phyloP scores from a whole-genome alignment of 306 rosid genomes.

The Ammopiptanthus mongolicus region DNA sequence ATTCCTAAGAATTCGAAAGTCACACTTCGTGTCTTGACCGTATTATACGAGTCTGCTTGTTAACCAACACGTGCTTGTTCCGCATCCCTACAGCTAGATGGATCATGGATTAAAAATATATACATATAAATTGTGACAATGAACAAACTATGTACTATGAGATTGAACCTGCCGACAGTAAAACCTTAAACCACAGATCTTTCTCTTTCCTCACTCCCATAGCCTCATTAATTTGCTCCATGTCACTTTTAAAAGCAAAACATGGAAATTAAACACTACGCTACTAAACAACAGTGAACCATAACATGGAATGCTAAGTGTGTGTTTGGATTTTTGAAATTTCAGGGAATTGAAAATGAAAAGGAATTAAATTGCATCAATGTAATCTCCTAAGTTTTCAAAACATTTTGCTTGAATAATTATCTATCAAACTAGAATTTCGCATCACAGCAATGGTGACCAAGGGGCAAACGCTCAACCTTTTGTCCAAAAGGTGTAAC shows the following conservation, averaged over 20 bases:
- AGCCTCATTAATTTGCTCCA: not conserved
- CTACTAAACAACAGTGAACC: not conserved
- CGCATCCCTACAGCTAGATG: not conserved
- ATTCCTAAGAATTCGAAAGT: not conserved
- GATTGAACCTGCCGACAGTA: not conserved
- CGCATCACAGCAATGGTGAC: not conserved
- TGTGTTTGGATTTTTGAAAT: too few relatives aligned
- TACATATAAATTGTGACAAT: not conserved
- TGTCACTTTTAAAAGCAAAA: conserved; percentile 1
- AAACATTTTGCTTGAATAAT: too few relatives aligned
- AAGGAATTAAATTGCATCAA: not conserved
- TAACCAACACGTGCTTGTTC: not conserved
- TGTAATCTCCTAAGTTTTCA: not conserved
- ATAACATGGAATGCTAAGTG: not conserved
- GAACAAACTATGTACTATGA: not conserved
- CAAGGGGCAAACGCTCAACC: not conserved
- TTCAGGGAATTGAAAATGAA: not conserved
- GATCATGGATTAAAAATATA: not conserved
- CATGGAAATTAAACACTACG: not conserved
- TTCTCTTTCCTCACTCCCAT: not conserved
- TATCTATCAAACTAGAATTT: not conserved
- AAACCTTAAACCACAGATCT: not conserved
- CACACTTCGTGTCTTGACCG: not conserved
- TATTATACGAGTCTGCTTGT: not conserved
- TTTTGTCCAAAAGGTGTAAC: not conserved